Conservation (phyloP, 2,329 filamentous ascomycete genomes). For the Venturia asperata region DNA sequence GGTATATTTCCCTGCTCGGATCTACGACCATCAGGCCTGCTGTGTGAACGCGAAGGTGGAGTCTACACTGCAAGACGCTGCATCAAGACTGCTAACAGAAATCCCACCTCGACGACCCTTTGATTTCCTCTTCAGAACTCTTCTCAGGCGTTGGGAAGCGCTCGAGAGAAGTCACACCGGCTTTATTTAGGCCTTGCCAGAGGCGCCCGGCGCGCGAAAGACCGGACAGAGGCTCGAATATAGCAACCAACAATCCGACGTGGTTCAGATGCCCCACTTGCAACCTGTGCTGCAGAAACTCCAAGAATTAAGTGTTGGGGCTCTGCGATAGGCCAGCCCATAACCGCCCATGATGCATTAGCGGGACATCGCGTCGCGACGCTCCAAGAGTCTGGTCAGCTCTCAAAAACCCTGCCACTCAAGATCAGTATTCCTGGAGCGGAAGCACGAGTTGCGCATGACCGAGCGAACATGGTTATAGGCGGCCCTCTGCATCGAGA, state of each 20-base stretch:
- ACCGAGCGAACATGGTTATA: background rate
- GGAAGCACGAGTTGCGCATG: constrained; percentile 11
- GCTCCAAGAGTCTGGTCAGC: constrained; percentile 1
- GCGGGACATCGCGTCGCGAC: background rate
- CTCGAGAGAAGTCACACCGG: constrained; percentile 4
- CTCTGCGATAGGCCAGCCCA: constrained; percentile 6
- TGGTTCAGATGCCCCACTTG: background rate
- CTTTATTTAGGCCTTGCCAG: background rate
- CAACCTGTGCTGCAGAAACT: constrained; percentile 1
- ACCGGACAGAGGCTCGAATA: constrained; percentile 1
- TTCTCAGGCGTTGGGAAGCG: background rate
- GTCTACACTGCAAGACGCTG: background rate
- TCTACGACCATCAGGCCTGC: background rate
- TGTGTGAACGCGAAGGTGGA: background rate
- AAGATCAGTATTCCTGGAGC: constrained; percentile 10
- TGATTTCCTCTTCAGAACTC: background rate
- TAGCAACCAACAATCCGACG: constrained; percentile 8
- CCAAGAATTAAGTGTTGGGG: constrained; percentile 7
- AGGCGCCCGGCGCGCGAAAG: constrained; percentile 5
- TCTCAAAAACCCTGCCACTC: constrained; percentile 1
- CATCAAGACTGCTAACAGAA: background rate
- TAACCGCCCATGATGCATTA: constrained; percentile 13
- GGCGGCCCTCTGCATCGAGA: constrained; percentile 5
- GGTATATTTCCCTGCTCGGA: constrained; percentile 1
- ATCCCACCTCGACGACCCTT: background rate